These are phyloP conservation scores for Mycotypha africana DNA, from an alignment of 371 early-diverging fungal genomes.

Conservation along the genomic window DNA sequence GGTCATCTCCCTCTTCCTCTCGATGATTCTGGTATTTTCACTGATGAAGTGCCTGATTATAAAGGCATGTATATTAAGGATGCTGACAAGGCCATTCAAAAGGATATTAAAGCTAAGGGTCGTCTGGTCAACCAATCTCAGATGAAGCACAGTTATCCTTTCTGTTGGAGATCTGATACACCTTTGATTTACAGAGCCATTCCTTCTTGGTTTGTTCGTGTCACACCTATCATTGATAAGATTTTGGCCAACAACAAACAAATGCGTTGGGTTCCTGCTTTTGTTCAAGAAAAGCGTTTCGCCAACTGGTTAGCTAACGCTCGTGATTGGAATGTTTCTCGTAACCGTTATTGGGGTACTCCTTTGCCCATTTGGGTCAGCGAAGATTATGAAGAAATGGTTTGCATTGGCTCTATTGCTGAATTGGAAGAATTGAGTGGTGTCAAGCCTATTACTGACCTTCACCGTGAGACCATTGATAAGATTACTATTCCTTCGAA, in stretches of 20 bases:
- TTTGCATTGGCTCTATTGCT: conserved; percentile 94
- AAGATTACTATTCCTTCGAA: conserved; percentile 95
- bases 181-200: conserved; percentile 99
- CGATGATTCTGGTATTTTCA: conserved; percentile 92
- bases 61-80: conserved; percentile 95
- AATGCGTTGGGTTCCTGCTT: conserved; percentile 85
- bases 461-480: conserved; percentile 99
- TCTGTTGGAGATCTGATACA: conserved; percentile 99
- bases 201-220: conserved; percentile 99
- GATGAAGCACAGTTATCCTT: conserved; percentile 89
- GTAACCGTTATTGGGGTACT: conserved; percentile 99
- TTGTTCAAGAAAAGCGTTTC: conserved; percentile 98
- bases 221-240: conserved; percentile 79
- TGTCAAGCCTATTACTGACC: conserved; percentile 82
- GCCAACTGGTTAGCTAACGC: conserved; percentile 99
- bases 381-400: conserved; percentile 90
- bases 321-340: conserved; percentile 99
- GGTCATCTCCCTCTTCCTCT: conserved; percentile 94
- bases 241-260: conserved; percentile 88
- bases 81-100: conserved; percentile 96
- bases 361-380: conserved; percentile 99
- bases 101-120: conserved; percentile 79
- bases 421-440: conserved; percentile 96
- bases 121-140: conserved; percentile 90
- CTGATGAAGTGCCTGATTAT: conserved; percentile 80